Base-by-base conservation (phyloP, 768 basidiomycete species). In the Calocera viscosa region DNA sequence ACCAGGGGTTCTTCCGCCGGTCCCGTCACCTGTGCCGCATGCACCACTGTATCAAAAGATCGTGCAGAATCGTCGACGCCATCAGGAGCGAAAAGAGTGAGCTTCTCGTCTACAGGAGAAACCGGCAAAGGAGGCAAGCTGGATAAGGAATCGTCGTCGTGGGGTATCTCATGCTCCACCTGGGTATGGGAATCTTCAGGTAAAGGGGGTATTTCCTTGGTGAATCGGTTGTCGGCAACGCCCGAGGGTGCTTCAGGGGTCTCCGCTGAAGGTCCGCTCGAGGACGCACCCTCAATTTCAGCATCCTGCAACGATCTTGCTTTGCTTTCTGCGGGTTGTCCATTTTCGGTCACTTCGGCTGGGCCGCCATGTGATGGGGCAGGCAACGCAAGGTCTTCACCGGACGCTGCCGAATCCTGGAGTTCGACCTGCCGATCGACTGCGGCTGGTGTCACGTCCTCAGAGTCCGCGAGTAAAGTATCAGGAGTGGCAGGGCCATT, bases 171-270 rank as follows among this genome's bases (percentile, higher is more conserved):
- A 60, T 60, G 53, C 16, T 10, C 53, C 30, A 26, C 53, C 14
- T 60, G 8, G 24, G 24, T 32, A 16, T 32, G 24, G 53, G 53
- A 60, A 60, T 60, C 30, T 60, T 60, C 5, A 14, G 53, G 53
- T 60, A 60, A 32, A 60, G 53, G 53, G 30, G 53, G 53, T 28
- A 60, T 60, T 26, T 60, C 53, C 30, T 60, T 60, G 53, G 7
- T 60, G 26, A 60, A 32, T 5, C 53, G 53, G 24, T 10, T 60
- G 10, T 60, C 53, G 53, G 53, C 53, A 60, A 60, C 26, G 22
- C 16, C 53, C 53, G 53, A 2, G 53, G 53, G 24, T 60, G 30
- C 26, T 60, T 60, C 53, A 60, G 53, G 53, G 53, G 53, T 60
- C 53, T 32, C 53, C 24, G 53, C 10, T 32, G 14, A 28, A 60